A percentile compares a stretch with the other conserved stretches of the same genome.
phyloP scores from a whole-genome alignment of 805 yeast species.

The Ogataea thermomethanolica region DNA sequence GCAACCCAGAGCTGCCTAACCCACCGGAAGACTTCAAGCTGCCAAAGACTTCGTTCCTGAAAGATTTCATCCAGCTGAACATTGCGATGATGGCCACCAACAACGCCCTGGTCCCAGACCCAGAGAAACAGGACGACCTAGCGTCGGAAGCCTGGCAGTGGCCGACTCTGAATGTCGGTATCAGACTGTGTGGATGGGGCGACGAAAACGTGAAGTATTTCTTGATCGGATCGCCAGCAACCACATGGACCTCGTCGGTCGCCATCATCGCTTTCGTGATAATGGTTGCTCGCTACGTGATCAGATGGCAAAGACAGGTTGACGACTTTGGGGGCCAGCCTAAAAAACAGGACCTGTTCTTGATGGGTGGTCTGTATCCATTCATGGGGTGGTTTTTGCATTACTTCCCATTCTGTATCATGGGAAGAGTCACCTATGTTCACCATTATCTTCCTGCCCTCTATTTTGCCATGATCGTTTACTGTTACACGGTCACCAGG shows the following conservation, averaged over 20 bases:
- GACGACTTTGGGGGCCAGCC: slow-evolving; percentile 44
- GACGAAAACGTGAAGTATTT: slow-evolving; percentile 57
- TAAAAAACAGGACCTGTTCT: slow-evolving; percentile 32
- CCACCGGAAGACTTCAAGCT: slow-evolving; percentile 60
- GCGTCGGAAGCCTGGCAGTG: slow-evolving; percentile 83
- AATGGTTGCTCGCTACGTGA: slow-evolving; percentile 41
- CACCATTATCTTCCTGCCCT: slow-evolving; percentile 96
- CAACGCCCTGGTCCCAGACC: slow-evolving; percentile 76
- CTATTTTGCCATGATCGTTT: slow-evolving; percentile 84
- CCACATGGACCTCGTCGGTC: slow-evolving; percentile 69
- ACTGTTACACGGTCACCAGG: slow-evolving; percentile 56
- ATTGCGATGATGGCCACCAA: slow-evolving; percentile 88
- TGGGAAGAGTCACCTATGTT: slow-evolving; percentile 96
- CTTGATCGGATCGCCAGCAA: slow-evolving; percentile 72
- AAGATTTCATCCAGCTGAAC: slow-evolving; percentile 70
- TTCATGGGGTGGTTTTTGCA: slow-evolving; percentile 89
- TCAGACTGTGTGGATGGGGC: slow-evolving; percentile 74
- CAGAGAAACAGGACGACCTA: slow-evolving; percentile 66
- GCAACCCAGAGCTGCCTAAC: slow-evolving; percentile 53
- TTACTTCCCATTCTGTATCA: slow-evolving; percentile 80
- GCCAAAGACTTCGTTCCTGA: slow-evolving; percentile 74
- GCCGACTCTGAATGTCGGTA: slow-evolving; percentile 77
- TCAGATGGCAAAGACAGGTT: slow-evolving; percentile 84
- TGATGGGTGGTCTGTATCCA: slow-evolving; percentile 75
- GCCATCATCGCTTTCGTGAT: slow-evolving; percentile 54